Conservation (phyloP, 225 moss, liverwort and hornwort genomes). For the Antitrichia curtipendula region DNA sequence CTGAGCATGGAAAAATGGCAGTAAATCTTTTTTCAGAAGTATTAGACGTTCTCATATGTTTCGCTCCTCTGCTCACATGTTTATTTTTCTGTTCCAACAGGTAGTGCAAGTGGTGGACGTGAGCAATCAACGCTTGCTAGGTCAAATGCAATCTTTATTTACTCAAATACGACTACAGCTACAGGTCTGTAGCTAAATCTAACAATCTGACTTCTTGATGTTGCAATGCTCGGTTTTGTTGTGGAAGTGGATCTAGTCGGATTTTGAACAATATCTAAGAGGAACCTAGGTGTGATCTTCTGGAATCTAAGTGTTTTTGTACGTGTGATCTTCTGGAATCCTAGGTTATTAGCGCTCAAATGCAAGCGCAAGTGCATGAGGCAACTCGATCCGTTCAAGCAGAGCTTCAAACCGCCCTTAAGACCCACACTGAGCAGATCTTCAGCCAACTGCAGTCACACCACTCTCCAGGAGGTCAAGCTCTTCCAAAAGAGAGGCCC, state of each 20-base stretch:
- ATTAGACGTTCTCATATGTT: background rate
- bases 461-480: constrained; percentile 2
- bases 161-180: constrained; percentile 28
- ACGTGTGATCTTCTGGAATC: background rate
- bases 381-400: constrained; percentile 26
- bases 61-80: background rate
- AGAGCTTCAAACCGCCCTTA: constrained; percentile 29
- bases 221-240: background rate
- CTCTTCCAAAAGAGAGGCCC: background rate
- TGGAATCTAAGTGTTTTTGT: background rate
- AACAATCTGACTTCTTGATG: background rate
- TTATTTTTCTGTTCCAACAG: background rate
- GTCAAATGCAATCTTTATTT: constrained; percentile 30
- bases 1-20: background rate
- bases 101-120: constrained; percentile 39
- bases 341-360: constrained; percentile 29
- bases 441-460: constrained; percentile 20
- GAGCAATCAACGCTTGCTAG: constrained; percentile 34
- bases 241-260: background rate
- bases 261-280: background rate
- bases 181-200: background rate
- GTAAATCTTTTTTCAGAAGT: background rate
- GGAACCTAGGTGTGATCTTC: background rate
- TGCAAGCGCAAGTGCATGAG: constrained; percentile 42
- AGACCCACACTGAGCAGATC: constrained; percentile 26